phyloP scores from a whole-genome alignment of 208 protist species.

The Leishmania mexicana region DNA sequence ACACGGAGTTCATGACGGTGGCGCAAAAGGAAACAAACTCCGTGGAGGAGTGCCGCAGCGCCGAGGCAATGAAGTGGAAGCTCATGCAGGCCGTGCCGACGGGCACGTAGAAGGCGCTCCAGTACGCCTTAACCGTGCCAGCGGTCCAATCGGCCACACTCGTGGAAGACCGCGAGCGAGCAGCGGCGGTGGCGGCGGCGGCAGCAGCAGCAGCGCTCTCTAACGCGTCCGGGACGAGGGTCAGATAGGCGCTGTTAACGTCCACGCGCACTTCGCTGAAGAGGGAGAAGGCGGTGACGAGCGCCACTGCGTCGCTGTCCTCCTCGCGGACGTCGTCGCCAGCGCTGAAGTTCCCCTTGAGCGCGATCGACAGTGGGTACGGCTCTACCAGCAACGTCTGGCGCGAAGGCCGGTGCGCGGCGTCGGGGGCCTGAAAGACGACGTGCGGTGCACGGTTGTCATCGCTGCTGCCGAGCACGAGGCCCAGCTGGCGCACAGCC shows the following conservation, averaged over 20 bases:
- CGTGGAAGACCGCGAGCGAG: not conserved
- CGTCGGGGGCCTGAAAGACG: constrained; percentile 19
- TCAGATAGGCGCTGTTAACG: constrained; percentile 36
- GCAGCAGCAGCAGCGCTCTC: constrained; percentile 10
- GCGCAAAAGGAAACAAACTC: constrained; percentile 74
- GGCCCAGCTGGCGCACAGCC: constrained; percentile 35
- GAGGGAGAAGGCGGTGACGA: constrained; percentile 34
- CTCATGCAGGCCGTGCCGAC: constrained; percentile 67
- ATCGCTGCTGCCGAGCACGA: constrained; percentile 19
- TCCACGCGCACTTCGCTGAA: constrained; percentile 49
- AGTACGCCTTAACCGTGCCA: constrained; percentile 40
- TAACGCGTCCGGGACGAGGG: constrained; percentile 31
- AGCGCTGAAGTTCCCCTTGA: constrained; percentile 47
- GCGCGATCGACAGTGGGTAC: constrained; percentile 41
- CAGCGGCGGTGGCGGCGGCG: constrained; percentile 5
- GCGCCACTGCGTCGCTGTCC: constrained; percentile 17
- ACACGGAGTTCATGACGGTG: constrained; percentile 70
- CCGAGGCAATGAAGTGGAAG: constrained; percentile 74
- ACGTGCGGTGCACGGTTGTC: not conserved
- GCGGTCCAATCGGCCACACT: not conserved
- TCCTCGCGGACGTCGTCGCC: constrained; percentile 52
- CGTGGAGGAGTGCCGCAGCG: constrained; percentile 59
- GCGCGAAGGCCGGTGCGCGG: constrained; percentile 8
- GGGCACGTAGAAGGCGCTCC: constrained; percentile 63
- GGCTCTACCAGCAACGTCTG: constrained; percentile 48